phyloP scores from a whole-genome alignment of 805 yeast species.

The Komagataella mondaviorum region DNA sequence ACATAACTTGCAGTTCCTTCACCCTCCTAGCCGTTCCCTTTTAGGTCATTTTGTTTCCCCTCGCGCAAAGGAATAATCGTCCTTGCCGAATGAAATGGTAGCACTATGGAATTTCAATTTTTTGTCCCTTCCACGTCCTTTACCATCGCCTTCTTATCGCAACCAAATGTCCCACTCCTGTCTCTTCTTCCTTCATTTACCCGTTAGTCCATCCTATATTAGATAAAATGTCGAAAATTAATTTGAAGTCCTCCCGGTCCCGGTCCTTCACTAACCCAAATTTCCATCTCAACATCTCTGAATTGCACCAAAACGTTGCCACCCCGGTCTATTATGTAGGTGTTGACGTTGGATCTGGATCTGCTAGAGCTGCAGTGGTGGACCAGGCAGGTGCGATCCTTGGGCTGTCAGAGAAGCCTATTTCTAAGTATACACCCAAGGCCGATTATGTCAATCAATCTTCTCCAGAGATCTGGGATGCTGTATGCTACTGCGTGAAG shows the following conservation, averaged over 20 bases:
- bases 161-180: background rate
- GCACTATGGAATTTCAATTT: background rate
- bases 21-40: background rate
- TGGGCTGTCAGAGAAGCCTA: constrained; percentile 67
- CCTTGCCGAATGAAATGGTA: background rate
- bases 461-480: constrained; percentile 83
- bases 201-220: background rate
- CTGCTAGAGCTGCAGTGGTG: constrained; percentile 89
- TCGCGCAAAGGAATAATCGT: background rate
- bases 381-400: constrained; percentile 74
- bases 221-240: background rate
- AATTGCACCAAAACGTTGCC: constrained; percentile 10
- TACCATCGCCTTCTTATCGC: background rate
- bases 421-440: constrained; percentile 62
- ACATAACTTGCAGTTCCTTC: background rate
- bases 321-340: constrained; percentile 21
- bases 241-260: background rate
- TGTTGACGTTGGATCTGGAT: constrained; percentile 78
- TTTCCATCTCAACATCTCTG: constrained; percentile 19
- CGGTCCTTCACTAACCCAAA: constrained; percentile 14
- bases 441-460: constrained; percentile 74
- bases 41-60: background rate
- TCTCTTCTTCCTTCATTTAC: background rate
- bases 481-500: constrained; percentile 72
- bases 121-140: background rate